A percentile compares a stretch with the other conserved stretches of the same genome.
phyloP scores from a whole-genome alignment of 139 green algal genomes.

The Trebouxia sp. region DNA sequence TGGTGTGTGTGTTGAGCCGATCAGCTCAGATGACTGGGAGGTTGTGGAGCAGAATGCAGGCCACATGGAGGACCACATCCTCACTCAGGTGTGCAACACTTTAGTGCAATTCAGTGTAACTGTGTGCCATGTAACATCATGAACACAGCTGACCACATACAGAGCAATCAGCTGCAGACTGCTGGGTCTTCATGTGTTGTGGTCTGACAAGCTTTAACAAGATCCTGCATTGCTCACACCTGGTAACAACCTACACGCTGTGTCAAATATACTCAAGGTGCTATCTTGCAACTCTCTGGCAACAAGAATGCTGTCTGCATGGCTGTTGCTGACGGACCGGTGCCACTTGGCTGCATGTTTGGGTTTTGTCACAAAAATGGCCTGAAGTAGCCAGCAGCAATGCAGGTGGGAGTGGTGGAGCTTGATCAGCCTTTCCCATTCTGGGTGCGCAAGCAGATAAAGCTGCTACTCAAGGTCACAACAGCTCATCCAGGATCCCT shows the following conservation, averaged over 20 bases:
- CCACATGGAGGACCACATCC: slow-evolving; percentile 76
- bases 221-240: neutral
- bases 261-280: no score
- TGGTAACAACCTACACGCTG: no score
- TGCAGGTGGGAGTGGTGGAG: slow-evolving; percentile 70
- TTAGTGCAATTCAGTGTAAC: neutral
- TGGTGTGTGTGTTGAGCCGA: slow-evolving; percentile 62
- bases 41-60: slow-evolving; percentile 78
- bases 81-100: slow-evolving; percentile 54
- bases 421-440: slow-evolving; percentile 66
- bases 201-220: neutral
- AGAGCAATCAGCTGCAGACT: no score
- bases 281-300: no score
- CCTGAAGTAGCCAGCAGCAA: neutral
- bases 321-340: no score
- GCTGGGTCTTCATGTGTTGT: neutral
- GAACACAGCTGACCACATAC: no score
- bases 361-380: neutral
- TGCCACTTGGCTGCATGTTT: no score
- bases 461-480: slow-evolving; percentile 45
- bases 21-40: slow-evolving; percentile 82
- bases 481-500: slow-evolving; percentile 37
- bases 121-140: neutral
- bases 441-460: slow-evolving; percentile 54
- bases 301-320: no score